Conservation (phyloP, 495 filamentous ascomycete species). For the Penicillium tannophilum region DNA sequence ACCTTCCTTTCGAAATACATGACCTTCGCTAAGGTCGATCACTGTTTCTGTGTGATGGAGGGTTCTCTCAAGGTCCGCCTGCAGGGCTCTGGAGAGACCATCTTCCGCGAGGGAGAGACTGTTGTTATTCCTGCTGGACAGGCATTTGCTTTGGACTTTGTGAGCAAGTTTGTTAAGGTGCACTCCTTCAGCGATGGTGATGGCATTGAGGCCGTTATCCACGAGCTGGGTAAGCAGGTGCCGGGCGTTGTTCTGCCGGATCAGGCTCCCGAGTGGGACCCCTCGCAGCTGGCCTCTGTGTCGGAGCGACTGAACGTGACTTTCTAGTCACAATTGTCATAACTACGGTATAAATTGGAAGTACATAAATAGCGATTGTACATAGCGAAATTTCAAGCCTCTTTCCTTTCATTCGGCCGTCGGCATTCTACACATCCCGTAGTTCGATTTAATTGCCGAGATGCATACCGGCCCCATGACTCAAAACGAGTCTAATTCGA, state of each 20-base stretch:
- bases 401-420: neutral
- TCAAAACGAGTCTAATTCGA: neutral
- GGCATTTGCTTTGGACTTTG: slow-evolving; percentile 39
- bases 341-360: neutral
- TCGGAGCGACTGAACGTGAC: slow-evolving; percentile 23
- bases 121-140: slow-evolving; percentile 45
- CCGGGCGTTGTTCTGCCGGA: slow-evolving; percentile 34
- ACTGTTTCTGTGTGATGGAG: slow-evolving; percentile 43
- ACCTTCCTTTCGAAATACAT: slow-evolving; percentile 35
- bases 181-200: slow-evolving; percentile 48
- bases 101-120: slow-evolving; percentile 44
- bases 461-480: neutral
- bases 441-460: neutral
- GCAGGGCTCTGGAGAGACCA: slow-evolving; percentile 28
- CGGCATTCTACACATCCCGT: neutral
- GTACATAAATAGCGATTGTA: neutral
- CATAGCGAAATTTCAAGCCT: neutral
- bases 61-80: slow-evolving; percentile 40
- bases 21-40: slow-evolving; percentile 42
- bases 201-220: slow-evolving; percentile 41
- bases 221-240: slow-evolving; percentile 29
- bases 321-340: slow-evolving; percentile 15
- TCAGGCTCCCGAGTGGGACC: slow-evolving; percentile 26
- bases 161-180: slow-evolving; percentile 42
- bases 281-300: slow-evolving; percentile 17